Percentiles rank a stretch among this genome's conserved stretches.
phyloP scores from a whole-genome alignment of 2,329 filamentous ascomycete genomes.

The Monosporascus cannonballus region DNA sequence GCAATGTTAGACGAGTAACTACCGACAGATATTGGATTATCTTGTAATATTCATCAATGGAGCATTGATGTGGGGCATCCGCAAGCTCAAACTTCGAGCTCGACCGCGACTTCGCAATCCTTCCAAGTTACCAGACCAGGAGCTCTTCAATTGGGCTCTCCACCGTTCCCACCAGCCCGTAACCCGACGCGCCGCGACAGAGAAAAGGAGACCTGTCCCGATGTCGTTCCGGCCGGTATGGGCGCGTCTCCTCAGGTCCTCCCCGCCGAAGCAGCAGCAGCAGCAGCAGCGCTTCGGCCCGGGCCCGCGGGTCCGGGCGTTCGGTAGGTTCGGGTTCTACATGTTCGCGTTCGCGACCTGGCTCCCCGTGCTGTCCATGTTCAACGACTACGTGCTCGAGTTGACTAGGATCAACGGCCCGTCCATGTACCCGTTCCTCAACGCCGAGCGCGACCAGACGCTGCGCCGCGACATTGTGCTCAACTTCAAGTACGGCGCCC shows the following conservation, averaged over 20 bases:
- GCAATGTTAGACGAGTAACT: too few relatives aligned
- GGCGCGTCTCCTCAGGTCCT: not conserved
- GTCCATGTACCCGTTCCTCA: constrained; percentile 76
- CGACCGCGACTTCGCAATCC: not conserved
- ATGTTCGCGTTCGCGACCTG: constrained; percentile 52
- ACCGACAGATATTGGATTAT: not conserved
- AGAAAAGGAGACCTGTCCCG: not conserved
- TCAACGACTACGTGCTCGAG: constrained; percentile 56
- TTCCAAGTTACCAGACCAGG: too few relatives aligned
- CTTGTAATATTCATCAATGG: not conserved
- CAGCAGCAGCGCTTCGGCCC: not conserved
- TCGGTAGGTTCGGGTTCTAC: constrained; percentile 34
- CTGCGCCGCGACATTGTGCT: constrained; percentile 49
- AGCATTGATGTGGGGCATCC: not conserved
- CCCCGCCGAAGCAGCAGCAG: not conserved
- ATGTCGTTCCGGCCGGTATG: not conserved
- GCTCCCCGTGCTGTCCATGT: constrained; percentile 55
- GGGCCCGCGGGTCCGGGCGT: constrained; percentile 6
- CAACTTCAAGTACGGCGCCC: constrained; percentile 53
- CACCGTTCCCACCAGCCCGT: too few relatives aligned
- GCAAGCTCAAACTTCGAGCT: not conserved
- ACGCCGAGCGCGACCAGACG: constrained; percentile 56
- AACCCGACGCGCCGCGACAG: not conserved
- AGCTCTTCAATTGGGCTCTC: too few relatives aligned
- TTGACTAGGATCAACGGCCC: constrained; percentile 50